These are phyloP conservation scores for Ambrosiella cleistominuta DNA, from an alignment of 2,329 filamentous ascomycete species.

Conservation along the genomic window DNA sequence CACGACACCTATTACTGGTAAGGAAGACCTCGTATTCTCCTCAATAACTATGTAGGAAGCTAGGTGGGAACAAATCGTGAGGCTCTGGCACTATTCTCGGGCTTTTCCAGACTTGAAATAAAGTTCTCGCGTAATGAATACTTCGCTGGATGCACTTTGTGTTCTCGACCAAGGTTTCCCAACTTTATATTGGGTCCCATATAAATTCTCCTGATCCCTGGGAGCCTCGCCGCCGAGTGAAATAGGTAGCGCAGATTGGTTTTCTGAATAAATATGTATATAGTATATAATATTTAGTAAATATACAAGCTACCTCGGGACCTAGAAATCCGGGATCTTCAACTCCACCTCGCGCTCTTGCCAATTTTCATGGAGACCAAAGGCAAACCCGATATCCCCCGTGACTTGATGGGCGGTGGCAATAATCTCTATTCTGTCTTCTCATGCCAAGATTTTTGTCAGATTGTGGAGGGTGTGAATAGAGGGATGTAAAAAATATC, in stretches of 20 bases:
- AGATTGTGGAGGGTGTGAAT: background rate
- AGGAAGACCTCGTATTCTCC: background rate
- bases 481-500: background rate
- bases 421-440: background rate
- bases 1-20: background rate
- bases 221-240: too few relatives aligned
- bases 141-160: background rate
- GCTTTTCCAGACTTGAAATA: background rate
- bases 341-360: background rate
- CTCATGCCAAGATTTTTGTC: too few relatives aligned
- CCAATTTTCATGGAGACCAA: background rate
- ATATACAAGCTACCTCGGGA: background rate
- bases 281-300: too few relatives aligned
- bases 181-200: background rate
- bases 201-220: too few relatives aligned
- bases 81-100: slow-evolving; percentile 1
- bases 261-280: too few relatives aligned
- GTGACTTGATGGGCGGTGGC: background rate
- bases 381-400: background rate
- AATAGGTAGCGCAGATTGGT: too few relatives aligned
- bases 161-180: background rate
- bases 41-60: background rate
- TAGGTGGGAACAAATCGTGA: background rate
- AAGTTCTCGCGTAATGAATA: slow-evolving; percentile 3
- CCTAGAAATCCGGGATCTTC: background rate